Conservation (phyloP, 768 basidiomycete species). For the Agaricus bisporus region DNA sequence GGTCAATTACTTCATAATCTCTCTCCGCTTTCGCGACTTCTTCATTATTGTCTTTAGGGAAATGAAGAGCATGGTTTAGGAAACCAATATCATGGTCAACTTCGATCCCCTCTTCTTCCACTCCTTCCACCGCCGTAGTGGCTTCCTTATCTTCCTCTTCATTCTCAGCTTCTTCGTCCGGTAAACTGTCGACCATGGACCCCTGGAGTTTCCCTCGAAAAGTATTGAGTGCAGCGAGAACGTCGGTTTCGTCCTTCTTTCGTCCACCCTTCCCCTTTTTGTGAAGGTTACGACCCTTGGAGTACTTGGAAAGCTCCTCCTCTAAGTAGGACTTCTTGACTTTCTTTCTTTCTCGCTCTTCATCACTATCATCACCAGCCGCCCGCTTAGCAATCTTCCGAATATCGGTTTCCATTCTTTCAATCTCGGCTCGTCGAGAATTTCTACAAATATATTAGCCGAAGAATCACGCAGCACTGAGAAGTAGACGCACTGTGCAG, state of each 20-base stretch:
- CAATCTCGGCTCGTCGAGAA: conserved; percentile 69
- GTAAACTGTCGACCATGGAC: conserved; percentile 23
- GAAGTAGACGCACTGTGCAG: conserved; percentile 42
- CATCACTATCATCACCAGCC: conserved; percentile 54
- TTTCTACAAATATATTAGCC: conserved; percentile 31
- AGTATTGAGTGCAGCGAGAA: conserved; percentile 60
- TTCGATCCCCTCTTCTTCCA: conserved; percentile 54
- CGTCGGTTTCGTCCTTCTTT: conserved; percentile 65
- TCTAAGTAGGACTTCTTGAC: conserved; percentile 67
- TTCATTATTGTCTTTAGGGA: conserved; percentile 75
- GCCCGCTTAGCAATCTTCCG: conserved; percentile 65
- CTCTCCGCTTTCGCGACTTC: conserved; percentile 73
- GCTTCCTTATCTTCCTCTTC: conserved; percentile 17
- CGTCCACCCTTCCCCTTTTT: conserved; percentile 42
- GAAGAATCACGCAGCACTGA: neutral
- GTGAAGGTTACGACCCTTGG: conserved; percentile 54
- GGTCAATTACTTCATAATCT: conserved; percentile 89
- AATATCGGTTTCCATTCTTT: conserved; percentile 85
- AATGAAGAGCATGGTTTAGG: conserved; percentile 63
- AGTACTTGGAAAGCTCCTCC: conserved; percentile 79
- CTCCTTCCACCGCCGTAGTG: conserved; percentile 17
- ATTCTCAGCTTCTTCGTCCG: conserved; percentile 9
- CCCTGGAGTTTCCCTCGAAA: conserved; percentile 69
- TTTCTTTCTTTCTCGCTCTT: conserved; percentile 53
- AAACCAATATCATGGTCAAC: conserved; percentile 76